Conservation (phyloP, 805 yeast genomes). For the Saccharomycopsis javanensis region DNA sequence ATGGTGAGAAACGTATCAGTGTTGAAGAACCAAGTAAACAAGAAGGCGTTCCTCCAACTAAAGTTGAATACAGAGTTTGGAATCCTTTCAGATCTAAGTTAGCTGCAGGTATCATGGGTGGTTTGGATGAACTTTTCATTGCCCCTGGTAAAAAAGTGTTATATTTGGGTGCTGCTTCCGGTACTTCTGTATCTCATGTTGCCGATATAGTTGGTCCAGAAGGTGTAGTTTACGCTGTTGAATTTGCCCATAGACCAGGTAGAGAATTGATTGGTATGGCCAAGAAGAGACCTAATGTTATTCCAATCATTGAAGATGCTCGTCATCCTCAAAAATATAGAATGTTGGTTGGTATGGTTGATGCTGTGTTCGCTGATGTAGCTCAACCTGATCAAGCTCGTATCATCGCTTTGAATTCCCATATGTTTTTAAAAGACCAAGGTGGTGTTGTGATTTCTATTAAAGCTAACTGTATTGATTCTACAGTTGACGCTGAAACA, state of each 20-base stretch:
- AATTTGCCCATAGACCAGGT: slow-evolving; percentile 99
- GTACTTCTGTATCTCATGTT: slow-evolving; percentile 98
- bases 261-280: slow-evolving; percentile 99
- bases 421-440: slow-evolving; percentile 93
- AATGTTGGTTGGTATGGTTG: slow-evolving; percentile 98
- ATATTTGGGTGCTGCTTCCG: slow-evolving; percentile 98
- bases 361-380: slow-evolving; percentile 97
- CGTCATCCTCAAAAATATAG: slow-evolving; percentile 99
- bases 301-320: slow-evolving; percentile 98
- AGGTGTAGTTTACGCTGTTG: slow-evolving; percentile 98
- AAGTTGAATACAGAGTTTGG: slow-evolving; percentile 99
- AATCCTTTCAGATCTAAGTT: slow-evolving; percentile 99
- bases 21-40: slow-evolving; percentile 88
- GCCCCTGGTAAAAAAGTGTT: slow-evolving; percentile 97
- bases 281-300: slow-evolving; percentile 98
- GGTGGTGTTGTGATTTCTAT: slow-evolving; percentile 98
- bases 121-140: slow-evolving; percentile 94
- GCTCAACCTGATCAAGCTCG: slow-evolving; percentile 99
- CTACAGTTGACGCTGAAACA: slow-evolving; percentile 98
- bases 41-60: slow-evolving; percentile 83
- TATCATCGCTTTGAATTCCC: slow-evolving; percentile 97
- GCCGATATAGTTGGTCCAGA: slow-evolving; percentile 98
- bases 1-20: slow-evolving; percentile 94
- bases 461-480: slow-evolving; percentile 99
- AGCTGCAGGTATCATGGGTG: slow-evolving; percentile 99